Evolutionary conservation across 352 stramenopile species (phyloP), one percentile per base, ranked within the genome.

Genomic region (Chrysophaeum taylorii): DNA sequence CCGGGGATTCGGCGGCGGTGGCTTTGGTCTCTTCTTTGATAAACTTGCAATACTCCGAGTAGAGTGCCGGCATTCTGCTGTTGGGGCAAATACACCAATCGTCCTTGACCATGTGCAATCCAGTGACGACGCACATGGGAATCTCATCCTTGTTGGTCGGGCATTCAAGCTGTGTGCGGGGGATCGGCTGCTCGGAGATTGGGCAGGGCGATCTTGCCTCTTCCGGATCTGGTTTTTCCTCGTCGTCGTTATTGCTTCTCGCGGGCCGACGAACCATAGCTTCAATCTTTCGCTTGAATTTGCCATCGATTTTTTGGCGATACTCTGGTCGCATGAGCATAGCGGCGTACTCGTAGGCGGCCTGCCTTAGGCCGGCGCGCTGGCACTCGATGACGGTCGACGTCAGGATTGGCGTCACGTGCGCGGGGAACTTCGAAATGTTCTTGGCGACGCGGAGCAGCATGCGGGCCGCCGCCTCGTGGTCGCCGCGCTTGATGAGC

Each of bases 381-480:
- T 94, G 88, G 74, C 91, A 96, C 78, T 96, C 91, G 66, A 97
- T 94, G 16, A 96, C 90, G 7, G 88, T 87, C 27, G 84, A 93
- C 61, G 94, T 96, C 62, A 96, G 82, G 52, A 97, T 93, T 14
- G 62, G 68, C 43, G 82, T 74, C 27, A 66, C 23, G 72, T 96
- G 89, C 1, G 80, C 90, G 0, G 90, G 89, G 75, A 97, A 96
- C 71, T 93, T 93, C 74, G 87, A 94, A 39, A 96, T 85, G 77
- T 90, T 84, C 60, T 93, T 86, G 16, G 85, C 88, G 1, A 96
- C 88, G 25, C 91, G 85, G 25, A 92, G 76, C 25, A 96, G 84
- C 83, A 96, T 90, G 45, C 85, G 82, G 0, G 90, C 89, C 5
- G 90, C 91, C 15, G 81, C 80, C 1, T 76, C 76, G 72, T 96